Evolutionary conservation across 371 early-diverging fungal genomes (phyloP), one percentile per base, ranked within the genome.

Genomic region (Rhizopus stolonifer): DNA sequence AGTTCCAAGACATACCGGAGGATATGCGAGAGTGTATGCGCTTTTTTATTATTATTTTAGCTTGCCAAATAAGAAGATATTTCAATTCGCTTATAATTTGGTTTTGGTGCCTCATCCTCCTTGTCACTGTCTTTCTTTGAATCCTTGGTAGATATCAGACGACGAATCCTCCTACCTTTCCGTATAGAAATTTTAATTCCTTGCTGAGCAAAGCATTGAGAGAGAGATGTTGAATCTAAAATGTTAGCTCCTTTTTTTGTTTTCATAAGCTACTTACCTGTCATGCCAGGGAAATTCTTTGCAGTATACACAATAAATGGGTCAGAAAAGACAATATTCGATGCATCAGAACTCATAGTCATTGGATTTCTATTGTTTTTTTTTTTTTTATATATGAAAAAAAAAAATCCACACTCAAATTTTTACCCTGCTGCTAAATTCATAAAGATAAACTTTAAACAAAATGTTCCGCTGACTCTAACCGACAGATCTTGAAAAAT

Each of bases 161-260:
- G 47, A 17, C 58, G 59, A 23, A 64, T 47, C 23, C 59, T 49
- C 38, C 59, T 49, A 46, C 60, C 80, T 61, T 80, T 81, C 23
- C 84, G 71, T 47, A 88, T 85, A 10, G 85, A 81, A 39, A 85
- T 85, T 49, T 83, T 79, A 19, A 85, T 73, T 3, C 86, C 84
- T 63, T 86, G 85, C 39, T 72, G 74, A 11, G 85, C 84, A 67
- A 88, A 86, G 46, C 77, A 75, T 61, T 82, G 83, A 10, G 86
- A 86, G 0, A 88, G 60, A 7, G 64, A 63, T 0, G 85, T 86
- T 0, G 86, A 86, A 52, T 74, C 79, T 86, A 18, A 18, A n/a
- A 8, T 48, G 14, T 23, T 7, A 34, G 17, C 44, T 39, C 15
- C 6, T 46, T 25, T 25, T 0, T 46, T 23, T 38, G 9, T 36